A percentile compares a stretch with the other conserved stretches of the same genome.
These are phyloP conservation scores for Botrytis porri DNA, from an alignment of 2,329 filamentous ascomycete species.

Conservation along the genomic window DNA sequence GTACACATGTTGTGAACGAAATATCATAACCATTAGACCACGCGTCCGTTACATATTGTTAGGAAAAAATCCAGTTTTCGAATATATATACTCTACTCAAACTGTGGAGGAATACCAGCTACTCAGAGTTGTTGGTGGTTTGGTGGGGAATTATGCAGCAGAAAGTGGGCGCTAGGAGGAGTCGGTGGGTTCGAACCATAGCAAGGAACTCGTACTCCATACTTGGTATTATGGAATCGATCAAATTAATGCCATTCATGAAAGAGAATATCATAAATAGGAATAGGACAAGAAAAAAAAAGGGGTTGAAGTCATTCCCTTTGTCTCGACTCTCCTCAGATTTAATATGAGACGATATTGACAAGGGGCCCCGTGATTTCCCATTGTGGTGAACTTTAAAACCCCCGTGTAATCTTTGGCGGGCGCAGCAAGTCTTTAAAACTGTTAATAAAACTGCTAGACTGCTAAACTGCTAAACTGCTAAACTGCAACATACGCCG, in stretches of 20 bases:
- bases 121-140: background rate
- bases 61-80: rapidly evolving
- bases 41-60: background rate
- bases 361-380: background rate
- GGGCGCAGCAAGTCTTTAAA: background rate
- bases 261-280: background rate
- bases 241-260: constrained; percentile 4
- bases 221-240: background rate
- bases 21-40: constrained; percentile 36
- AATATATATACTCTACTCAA: too few relatives aligned
- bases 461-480: background rate
- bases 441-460: background rate
- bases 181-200: background rate
- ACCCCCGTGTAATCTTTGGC: background rate
- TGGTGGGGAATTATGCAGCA: background rate
- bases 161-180: background rate
- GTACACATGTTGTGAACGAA: constrained; percentile 31
- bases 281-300: too few relatives aligned
- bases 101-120: background rate
- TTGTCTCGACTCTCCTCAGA: background rate
- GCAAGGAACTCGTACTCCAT: background rate
- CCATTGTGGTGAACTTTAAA: constrained; percentile 4
- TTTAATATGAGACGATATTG: constrained; percentile 5
- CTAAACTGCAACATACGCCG: background rate
- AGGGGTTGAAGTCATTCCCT: background rate